Base-by-base conservation (phyloP, 73 alveolate species). In the Paramecium biaurelia region DNA sequence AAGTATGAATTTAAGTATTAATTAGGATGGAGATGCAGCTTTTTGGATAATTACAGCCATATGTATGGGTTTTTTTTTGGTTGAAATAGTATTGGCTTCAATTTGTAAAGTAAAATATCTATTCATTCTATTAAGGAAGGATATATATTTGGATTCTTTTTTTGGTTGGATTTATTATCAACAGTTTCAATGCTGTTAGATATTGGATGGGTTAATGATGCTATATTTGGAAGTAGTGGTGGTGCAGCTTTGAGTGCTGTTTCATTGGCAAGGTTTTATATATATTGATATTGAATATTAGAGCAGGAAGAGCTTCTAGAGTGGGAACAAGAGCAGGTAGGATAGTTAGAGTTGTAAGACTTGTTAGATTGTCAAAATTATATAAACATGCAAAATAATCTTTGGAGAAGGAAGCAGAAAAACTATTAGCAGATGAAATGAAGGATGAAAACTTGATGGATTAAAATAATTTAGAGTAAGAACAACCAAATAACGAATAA, bases 141-240 rank as follows among this genome's bases (percentile, higher is more conserved):
- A 53, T 95, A 95, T 74, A 85, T 90, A 68, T 57, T 93, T 38
- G 89, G 97, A 47, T 98, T 98, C 94, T 98, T 97, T 96, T 98
- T 97, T 82, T 96, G 98, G 99, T 94, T 98, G 10, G 99, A 98
- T 89, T 85, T 97, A 9, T 57, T 97, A 24, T 92, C 99, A 32
- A 98, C 99, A 0, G 57, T 96, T n/a, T 97, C 99, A 20, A 82
- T 98, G 94, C 70, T 95, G 6, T 95, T 93, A n/a, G 99, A 95
- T 92, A 92, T 97, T 57, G 99, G 98, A 35, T 96, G 98, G 97
- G 84, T 95, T 3, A 84, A 86, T 92, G 76, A 96, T 32, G 93
- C 88, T 21, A 87, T 95, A 30, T 37, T 87, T 42, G 95, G 96
- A 11, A 93, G 95, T 7, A 30, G 93, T 45, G 93, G 96, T 59